A percentile compares a stretch with the other conserved stretches of the same genome.
These are phyloP conservation scores for Claviceps sp. DNA, from an alignment of 2,329 filamentous ascomycete genomes.

Conservation along the genomic window DNA sequence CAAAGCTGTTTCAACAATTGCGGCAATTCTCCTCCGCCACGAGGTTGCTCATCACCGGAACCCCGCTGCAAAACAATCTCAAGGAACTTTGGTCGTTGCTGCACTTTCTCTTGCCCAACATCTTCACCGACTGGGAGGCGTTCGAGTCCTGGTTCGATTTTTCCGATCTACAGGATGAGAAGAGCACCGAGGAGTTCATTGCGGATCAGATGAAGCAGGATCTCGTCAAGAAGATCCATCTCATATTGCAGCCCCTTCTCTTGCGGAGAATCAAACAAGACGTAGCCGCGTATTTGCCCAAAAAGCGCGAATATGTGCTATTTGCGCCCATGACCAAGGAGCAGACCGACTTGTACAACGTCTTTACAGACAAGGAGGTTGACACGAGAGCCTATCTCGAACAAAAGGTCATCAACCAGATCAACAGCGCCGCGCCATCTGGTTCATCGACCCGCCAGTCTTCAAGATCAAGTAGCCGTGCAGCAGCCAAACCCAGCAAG, in stretches of 20 bases:
- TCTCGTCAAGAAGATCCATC: constrained; percentile 62
- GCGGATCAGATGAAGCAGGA: constrained; percentile 53
- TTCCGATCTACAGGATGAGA: constrained; percentile 74
- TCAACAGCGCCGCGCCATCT: constrained; percentile 26
- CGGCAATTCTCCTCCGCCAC: constrained; percentile 84
- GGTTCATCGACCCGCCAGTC: constrained; percentile 20
- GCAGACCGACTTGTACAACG: constrained; percentile 79
- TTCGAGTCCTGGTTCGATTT: constrained; percentile 98
- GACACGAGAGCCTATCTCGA: constrained; percentile 68
- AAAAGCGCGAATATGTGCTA: constrained; percentile 91
- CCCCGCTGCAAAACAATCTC: constrained; percentile 88
- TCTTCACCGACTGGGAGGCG: constrained; percentile 84
- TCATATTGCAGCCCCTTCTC: constrained; percentile 83
- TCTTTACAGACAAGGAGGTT: constrained; percentile 40
- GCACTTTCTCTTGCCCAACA: constrained; percentile 82
- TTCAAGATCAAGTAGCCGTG: constrained; percentile 25
- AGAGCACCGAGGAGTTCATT: constrained; percentile 64
- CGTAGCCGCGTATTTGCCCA: constrained; percentile 80
- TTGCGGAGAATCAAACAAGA: constrained; percentile 84
- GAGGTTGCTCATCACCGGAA: constrained; percentile 83
- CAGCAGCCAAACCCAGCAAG: constrained; percentile 6
- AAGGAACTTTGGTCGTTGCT: constrained; percentile 90
- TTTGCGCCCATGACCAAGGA: constrained; percentile 86
- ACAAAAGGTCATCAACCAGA: constrained; percentile 56
- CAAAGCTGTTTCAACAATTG: constrained; percentile 77